Evolutionary conservation across 805 yeast genomes (phyloP).

Genomic region (Babjeviella inositovora): DNA sequence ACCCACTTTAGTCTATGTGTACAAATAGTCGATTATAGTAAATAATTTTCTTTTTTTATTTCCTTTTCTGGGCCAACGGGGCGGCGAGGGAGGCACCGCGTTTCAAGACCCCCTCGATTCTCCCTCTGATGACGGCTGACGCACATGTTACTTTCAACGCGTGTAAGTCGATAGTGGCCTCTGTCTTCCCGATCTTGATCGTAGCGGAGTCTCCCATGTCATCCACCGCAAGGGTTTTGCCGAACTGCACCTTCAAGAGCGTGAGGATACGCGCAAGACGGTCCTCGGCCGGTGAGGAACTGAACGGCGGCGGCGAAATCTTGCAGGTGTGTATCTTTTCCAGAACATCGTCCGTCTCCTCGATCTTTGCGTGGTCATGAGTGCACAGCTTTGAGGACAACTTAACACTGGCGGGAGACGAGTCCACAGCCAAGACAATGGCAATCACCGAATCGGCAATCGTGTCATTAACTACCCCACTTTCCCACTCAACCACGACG

Average conservation of each 20-base stretch:
- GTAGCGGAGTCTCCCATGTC: constrained; percentile 28
- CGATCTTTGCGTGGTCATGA: too few relatives aligned
- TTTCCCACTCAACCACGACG: constrained; percentile 78
- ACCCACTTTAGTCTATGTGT: too few relatives aligned
- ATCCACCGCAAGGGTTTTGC: constrained; percentile 37
- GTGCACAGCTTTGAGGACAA: constrained; percentile 47
- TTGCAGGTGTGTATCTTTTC: constrained; percentile 2
- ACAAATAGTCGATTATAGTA: too few relatives aligned
- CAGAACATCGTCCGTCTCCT: too few relatives aligned
- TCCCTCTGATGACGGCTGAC: constrained; percentile 61
- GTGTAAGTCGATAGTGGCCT: constrained; percentile 51
- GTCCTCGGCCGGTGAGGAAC: too few relatives aligned
- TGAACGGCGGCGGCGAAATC: constrained; percentile 9
- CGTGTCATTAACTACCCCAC: constrained; percentile 79
- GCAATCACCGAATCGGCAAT: constrained; percentile 92
- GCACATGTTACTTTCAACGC: constrained; percentile 54
- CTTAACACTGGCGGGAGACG: constrained; percentile 91
- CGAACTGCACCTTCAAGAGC: constrained; percentile 75
- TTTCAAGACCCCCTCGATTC: constrained; percentile 67
- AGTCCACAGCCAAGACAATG: constrained; percentile 78
- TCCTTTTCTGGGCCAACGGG: constrained; percentile 43
- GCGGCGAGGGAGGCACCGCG: constrained; percentile 74
- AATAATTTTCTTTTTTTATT: too few relatives aligned
- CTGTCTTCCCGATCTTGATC: constrained; percentile 59
- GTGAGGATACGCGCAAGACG: constrained; percentile 48